These are phyloP conservation scores for Hansfordia pulvinata DNA, from an alignment of 2,329 filamentous ascomycete genomes.

Conservation along the genomic window DNA sequence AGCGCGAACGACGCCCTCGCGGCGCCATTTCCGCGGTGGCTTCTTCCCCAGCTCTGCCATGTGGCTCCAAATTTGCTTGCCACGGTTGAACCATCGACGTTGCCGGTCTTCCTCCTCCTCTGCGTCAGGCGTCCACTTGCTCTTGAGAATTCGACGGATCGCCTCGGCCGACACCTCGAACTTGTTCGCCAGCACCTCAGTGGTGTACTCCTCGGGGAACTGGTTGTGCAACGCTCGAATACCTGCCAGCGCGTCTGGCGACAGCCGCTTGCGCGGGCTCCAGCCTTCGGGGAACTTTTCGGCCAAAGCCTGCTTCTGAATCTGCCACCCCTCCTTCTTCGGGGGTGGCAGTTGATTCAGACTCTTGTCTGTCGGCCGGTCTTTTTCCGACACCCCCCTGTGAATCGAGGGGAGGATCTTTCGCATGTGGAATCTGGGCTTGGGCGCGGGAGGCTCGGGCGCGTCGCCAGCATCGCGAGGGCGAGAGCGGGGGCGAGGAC, in stretches of 20 bases:
- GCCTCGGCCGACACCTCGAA: constrained; percentile 84
- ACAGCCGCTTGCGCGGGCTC: constrained; percentile 74
- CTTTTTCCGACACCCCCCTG: too few species aligned
- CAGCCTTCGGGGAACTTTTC: constrained; percentile 73
- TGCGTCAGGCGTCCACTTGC: constrained; percentile 54
- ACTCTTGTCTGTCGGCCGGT: constrained; percentile 1
- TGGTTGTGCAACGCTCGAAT: constrained; percentile 72
- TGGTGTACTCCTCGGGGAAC: constrained; percentile 67
- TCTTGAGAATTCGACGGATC: constrained; percentile 73
- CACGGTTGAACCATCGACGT: constrained; percentile 46
- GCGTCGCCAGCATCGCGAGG: too few species aligned
- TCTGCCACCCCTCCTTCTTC: constrained; percentile 47
- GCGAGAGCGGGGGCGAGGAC: constrained; percentile 1
- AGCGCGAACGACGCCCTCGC: constrained; percentile 34
- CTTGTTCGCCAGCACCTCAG: constrained; percentile 54
- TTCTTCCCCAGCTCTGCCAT: constrained; percentile 48
- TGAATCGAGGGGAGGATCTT: constrained; percentile 14
- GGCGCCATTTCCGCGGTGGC: constrained; percentile 46
- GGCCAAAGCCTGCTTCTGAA: constrained; percentile 61
- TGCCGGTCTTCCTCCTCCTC: constrained; percentile 44
- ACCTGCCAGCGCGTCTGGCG: constrained; percentile 82
- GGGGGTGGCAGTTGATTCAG: constrained; percentile 5
- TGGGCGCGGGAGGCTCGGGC: too few species aligned
- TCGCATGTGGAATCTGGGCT: constrained; percentile 11
- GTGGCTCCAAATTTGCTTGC: constrained; percentile 43